Evolutionary conservation across 2,329 filamentous ascomycete genomes (phyloP).

Genomic region (Verticillium nonalfalfae): DNA sequence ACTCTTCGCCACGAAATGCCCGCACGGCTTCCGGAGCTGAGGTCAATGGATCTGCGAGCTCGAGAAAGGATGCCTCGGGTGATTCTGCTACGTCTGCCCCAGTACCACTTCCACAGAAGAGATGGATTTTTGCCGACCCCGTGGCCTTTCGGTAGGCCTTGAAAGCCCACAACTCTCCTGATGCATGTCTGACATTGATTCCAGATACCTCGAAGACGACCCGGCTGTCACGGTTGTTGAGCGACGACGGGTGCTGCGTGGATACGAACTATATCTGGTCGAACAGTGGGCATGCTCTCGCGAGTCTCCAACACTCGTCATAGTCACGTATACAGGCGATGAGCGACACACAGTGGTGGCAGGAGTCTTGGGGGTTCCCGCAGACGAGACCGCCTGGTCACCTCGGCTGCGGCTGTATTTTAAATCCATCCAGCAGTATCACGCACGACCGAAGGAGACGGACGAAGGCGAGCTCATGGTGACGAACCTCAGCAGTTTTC

Average conservation of each 20-base stretch:
- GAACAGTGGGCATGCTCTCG: constrained; percentile 98
- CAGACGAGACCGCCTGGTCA: constrained; percentile 75
- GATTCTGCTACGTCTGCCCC: constrained; percentile 9
- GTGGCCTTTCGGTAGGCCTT: constrained; percentile 45
- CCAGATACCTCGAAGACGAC: constrained; percentile 79
- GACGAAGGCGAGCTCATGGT: constrained; percentile 82
- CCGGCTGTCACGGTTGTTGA: constrained; percentile 68
- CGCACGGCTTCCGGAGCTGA: constrained; percentile 10
- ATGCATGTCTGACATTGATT: background rate
- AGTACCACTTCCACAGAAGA: constrained; percentile 27
- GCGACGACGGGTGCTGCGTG: constrained; percentile 61
- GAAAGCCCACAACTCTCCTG: background rate
- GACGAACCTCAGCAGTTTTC: constrained; percentile 88
- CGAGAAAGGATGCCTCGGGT: constrained; percentile 7
- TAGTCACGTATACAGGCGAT: constrained; percentile 90
- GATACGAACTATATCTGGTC: constrained; percentile 90
- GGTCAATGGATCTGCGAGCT: constrained; percentile 4
- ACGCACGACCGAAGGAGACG: constrained; percentile 79
- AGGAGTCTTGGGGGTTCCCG: constrained; percentile 74
- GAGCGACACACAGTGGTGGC: constrained; percentile 70
- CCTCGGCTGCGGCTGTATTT: constrained; percentile 76
- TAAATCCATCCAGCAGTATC: constrained; percentile 75
- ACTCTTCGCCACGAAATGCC: constrained; percentile 19
- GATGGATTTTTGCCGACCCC: constrained; percentile 52
- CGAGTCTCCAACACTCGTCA: constrained; percentile 81